Percentiles rank a stretch among this genome's conserved stretches.
Conservation (phyloP, 306 rosid genomes). For the Morella rubra region DNA sequence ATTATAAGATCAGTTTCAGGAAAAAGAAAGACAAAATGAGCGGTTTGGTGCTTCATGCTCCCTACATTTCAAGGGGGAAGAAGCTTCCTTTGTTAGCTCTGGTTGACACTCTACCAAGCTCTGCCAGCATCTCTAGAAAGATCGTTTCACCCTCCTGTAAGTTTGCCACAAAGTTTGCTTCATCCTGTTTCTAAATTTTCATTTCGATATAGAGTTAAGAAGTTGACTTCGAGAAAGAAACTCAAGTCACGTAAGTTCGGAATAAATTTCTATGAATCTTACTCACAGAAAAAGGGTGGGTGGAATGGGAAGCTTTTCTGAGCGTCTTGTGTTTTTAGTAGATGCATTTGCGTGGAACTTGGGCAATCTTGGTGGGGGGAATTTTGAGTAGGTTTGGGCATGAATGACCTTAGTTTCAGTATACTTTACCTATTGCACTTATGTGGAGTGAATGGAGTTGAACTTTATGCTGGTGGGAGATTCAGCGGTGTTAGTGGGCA, state of each 20-base stretch:
- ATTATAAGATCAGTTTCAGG: slow-evolving; percentile 29
- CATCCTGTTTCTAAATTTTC: not conserved
- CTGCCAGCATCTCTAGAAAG: slow-evolving; percentile 31
- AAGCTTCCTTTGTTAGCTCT: slow-evolving; percentile 62
- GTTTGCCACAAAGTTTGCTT: slow-evolving; percentile 18
- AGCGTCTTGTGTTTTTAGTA: not conserved
- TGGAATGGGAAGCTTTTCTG: not conserved
- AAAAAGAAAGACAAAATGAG: slow-evolving; percentile 42
- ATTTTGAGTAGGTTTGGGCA: slow-evolving; percentile 1
- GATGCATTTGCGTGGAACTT: slow-evolving; percentile 10
- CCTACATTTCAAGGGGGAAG: slow-evolving; percentile 56
- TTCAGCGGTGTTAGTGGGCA: slow-evolving; percentile 3
- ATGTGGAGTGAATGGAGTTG: not conserved
- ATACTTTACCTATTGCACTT: not conserved
- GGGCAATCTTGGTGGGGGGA: slow-evolving; percentile 7
- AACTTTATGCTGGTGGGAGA: slow-evolving; percentile 5
- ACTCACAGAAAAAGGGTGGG: not conserved
- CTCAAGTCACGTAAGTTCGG: not conserved
- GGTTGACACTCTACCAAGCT: slow-evolving; percentile 54
- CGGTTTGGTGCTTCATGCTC: slow-evolving; percentile 57
- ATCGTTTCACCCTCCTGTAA: slow-evolving; percentile 49
- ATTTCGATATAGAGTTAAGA: not conserved
- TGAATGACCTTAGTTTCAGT: not conserved
- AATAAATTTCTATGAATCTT: not conserved
- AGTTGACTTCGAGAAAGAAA: not conserved